Evolutionary conservation across 257 asterid species (phyloP).

Genomic region (Scutellaria barbata): DNA sequence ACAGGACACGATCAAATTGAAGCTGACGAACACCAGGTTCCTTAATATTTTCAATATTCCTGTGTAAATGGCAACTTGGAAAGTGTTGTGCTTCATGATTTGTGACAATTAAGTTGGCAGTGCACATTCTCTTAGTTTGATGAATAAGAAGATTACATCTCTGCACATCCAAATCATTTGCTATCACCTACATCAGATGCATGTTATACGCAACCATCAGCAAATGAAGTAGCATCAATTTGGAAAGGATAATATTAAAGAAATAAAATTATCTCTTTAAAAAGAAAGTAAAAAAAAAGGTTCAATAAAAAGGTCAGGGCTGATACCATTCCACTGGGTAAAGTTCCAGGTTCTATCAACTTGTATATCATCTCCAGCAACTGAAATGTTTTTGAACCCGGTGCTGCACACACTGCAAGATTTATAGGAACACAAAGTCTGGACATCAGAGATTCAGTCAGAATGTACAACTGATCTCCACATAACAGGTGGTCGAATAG

Average conservation of each 20-base stretch:
- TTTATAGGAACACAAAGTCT: slow-evolving; percentile 32
- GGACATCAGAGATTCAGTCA: slow-evolving; percentile 31
- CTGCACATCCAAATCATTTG: slow-evolving; percentile 95
- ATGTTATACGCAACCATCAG: slow-evolving; percentile 17
- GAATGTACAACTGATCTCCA: slow-evolving; percentile 8
- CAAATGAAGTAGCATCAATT: slow-evolving; percentile 30
- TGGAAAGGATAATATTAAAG: background rate
- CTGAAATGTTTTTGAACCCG: slow-evolving; percentile 98
- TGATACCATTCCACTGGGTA: slow-evolving; percentile 90
- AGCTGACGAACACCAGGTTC: slow-evolving; percentile 67
- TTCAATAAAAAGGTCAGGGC: slow-evolving; percentile 21
- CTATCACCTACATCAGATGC: slow-evolving; percentile 64
- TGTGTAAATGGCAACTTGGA: slow-evolving; percentile 80
- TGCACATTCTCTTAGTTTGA: slow-evolving; percentile 98
- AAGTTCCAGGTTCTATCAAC: slow-evolving; percentile 67
- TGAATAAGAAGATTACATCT: slow-evolving; percentile 99
- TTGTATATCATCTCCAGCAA: slow-evolving; percentile 95
- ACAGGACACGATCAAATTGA: slow-evolving; percentile 93
- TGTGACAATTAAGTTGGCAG: slow-evolving; percentile 96
- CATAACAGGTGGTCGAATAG: slow-evolving; percentile 23
- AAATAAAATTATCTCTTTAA: slow-evolving; percentile 8
- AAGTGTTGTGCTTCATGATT: slow-evolving; percentile 99
- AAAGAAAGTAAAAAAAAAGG: slow-evolving; percentile 11
- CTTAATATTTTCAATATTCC: slow-evolving; percentile 45
- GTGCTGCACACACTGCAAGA: slow-evolving; percentile 99